Base-by-base conservation (phyloP, 805 yeast species). In the Kodamaea kaohsiungensis region DNA sequence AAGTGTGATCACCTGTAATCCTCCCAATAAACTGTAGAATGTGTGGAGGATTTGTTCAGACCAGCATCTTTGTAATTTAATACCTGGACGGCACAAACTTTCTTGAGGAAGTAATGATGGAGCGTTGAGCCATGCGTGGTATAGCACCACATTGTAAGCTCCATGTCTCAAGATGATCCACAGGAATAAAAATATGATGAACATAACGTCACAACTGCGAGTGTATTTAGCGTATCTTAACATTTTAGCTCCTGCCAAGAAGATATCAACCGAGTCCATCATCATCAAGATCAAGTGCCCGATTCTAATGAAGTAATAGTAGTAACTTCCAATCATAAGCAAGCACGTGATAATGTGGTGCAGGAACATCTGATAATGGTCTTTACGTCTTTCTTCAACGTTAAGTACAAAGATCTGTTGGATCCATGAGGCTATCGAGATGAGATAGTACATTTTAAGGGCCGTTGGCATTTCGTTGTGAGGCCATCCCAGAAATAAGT, bases 261-360 rank as follows among this genome's bases (percentile, higher is more conserved):
- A 75, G 43, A 87, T 82, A 67, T 91, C 98, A 48, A 85, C 95
- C 30, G 85, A 74, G 72, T 91, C 97, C 96, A 91, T 91, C 53
- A 89, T 72, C 57, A 86, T 78, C 59, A 90, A 70, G 46, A 91
- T 86, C 27, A 87, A 79, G 69, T 90, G 89, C 30, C 98, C 97
- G 53, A 89, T 81, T 38, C 89, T 79, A 35, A 86, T 82, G 69
- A 85, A 88, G 70, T 88, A 85, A 66, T 83, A 84, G 64, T 75
- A 76, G 68, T 91, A 91, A 1, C 95, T 87, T 1, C 95, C 93
- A 10, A 79, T 66, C 25, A 88, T 79, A 53, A 91, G 77, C 18
- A 75, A 61, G 61, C 85, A 79, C 0, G 98, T 91, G 53, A 92
- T 85, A 53, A 92, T 84, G 69, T 91, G 98, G 68, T 91, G 98